These are phyloP conservation scores for Paspalum notatum DNA, from an alignment of 176 grass and related monocot genomes.

Conservation along the genomic window DNA sequence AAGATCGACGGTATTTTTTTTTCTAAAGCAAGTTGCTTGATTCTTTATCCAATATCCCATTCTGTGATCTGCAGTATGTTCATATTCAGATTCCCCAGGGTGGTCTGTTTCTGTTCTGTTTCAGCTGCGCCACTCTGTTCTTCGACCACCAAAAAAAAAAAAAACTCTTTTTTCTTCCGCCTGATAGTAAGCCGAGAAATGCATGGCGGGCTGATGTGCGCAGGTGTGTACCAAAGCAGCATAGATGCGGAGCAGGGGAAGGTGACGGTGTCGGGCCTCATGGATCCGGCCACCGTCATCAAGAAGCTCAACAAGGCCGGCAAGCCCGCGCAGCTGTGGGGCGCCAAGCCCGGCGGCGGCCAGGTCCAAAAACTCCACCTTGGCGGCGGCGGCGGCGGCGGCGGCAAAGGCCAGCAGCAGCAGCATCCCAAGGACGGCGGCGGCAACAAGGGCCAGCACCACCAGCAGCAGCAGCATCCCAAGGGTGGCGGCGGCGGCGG, in stretches of 20 bases:
- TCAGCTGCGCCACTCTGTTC: neutral
- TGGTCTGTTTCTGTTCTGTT: neutral
- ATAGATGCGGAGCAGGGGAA: constrained; percentile 84
- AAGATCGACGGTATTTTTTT: constrained; percentile 73
- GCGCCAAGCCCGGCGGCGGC: constrained; percentile 52
- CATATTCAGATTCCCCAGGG: too few species aligned
- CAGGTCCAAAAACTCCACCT: constrained; percentile 65
- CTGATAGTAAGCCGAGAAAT: neutral
- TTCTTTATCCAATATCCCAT: neutral
- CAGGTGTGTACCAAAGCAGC: constrained; percentile 74
- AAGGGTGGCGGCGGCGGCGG: constrained; percentile 49
- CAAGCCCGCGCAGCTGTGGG: constrained; percentile 82
- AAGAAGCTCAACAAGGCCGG: constrained; percentile 89
- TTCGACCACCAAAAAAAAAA: neutral
- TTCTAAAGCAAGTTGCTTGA: neutral
- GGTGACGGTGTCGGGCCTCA: constrained; percentile 74
- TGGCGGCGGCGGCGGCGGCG: constrained; percentile 35
- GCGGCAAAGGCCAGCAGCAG: constrained; percentile 25
- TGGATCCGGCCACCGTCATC: constrained; percentile 85
- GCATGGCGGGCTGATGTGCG: constrained; percentile 7
- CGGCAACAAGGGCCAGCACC: neutral
- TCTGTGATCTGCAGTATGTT: too few species aligned
- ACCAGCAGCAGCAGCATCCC: constrained; percentile 36
- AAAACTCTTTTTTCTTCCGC: neutral
- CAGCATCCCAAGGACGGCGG: constrained; percentile 23